These are phyloP conservation scores for Colletotrichum phormii DNA, from an alignment of 2,329 filamentous ascomycete species.

Conservation along the genomic window DNA sequence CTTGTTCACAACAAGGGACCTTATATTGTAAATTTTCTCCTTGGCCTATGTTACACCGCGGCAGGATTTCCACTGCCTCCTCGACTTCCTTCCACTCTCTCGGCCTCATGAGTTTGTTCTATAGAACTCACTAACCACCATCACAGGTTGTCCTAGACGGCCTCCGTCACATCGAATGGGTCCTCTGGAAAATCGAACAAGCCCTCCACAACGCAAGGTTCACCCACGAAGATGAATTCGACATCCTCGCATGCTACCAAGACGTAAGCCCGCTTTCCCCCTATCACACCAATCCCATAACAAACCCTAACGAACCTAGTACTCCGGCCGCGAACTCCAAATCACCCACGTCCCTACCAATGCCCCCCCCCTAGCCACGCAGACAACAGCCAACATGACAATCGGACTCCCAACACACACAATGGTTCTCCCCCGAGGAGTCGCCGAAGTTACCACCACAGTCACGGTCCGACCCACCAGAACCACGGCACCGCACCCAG, in stretches of 20 bases:
- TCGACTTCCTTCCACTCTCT: not conserved
- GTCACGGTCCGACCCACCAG: not conserved
- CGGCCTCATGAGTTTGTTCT: not conserved
- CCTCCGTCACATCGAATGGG: conserved; percentile 31
- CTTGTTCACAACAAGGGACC: conserved; percentile 31
- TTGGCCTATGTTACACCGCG: not conserved
- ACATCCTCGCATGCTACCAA: conserved; percentile 23
- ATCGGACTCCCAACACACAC: not conserved
- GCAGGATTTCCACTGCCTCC: too few relatives aligned
- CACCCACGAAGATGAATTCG: conserved; percentile 23
- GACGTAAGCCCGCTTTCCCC: not conserved
- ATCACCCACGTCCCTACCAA: not conserved
- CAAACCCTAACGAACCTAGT: conserved; percentile 2
- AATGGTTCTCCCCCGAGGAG: not conserved
- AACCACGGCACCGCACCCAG: not conserved
- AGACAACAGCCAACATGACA: too few relatives aligned
- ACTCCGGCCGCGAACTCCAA: conserved; percentile 13
- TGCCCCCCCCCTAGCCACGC: not conserved
- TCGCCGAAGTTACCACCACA: not conserved
- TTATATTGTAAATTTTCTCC: conserved; percentile 14
- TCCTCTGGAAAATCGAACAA: conserved; percentile 3
- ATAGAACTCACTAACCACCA: not conserved
- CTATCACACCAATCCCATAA: too few relatives aligned
- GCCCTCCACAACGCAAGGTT: conserved; percentile 11
- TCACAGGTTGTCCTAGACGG: conserved; percentile 29